Percentiles rank a stretch among this genome's conserved stretches.
phyloP scores from a whole-genome alignment of 352 stramenopile species.

The Pythium aquatile region DNA sequence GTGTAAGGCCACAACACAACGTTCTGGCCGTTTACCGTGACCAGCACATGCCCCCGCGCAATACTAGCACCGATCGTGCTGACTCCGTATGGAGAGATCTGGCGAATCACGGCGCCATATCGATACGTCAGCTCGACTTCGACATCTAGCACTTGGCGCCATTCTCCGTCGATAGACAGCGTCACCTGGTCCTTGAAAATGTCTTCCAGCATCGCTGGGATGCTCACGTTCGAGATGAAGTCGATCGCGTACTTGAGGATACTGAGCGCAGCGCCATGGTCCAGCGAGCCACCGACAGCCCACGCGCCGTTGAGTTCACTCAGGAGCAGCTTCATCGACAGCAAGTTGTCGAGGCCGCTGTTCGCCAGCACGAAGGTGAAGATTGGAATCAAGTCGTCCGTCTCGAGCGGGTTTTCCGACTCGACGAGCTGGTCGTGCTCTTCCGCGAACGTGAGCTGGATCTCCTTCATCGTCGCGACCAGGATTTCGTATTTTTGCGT shows the following conservation, averaged over 20 bases:
- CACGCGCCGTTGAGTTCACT: slow-evolving; percentile 72
- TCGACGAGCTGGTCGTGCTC: slow-evolving; percentile 63
- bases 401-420: slow-evolving; percentile 54
- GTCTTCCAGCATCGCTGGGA: slow-evolving; percentile 84
- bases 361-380: slow-evolving; percentile 90
- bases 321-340: slow-evolving; percentile 76
- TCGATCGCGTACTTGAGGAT: slow-evolving; percentile 82
- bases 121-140: slow-evolving; percentile 83
- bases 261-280: slow-evolving; percentile 64
- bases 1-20: slow-evolving; percentile 84
- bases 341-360: slow-evolving; percentile 80
- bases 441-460: slow-evolving; percentile 73
- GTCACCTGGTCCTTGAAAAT: slow-evolving; percentile 91
- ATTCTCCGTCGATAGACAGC: slow-evolving; percentile 86
- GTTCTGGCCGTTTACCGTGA: slow-evolving; percentile 86
- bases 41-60: slow-evolving; percentile 72
- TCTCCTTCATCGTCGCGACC: slow-evolving; percentile 67
- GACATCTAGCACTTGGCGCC: slow-evolving; percentile 75
- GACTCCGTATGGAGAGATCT: slow-evolving; percentile 72
- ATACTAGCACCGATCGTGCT: slow-evolving; percentile 74
- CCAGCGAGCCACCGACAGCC: slow-evolving; percentile 52
- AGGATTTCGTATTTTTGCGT: slow-evolving; percentile 82
- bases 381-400: slow-evolving; percentile 86
- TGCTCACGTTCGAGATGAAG: slow-evolving; percentile 84
- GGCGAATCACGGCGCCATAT: slow-evolving; percentile 76